Conservation (phyloP, 306 rosid genomes). For the Castanospermum australe region DNA sequence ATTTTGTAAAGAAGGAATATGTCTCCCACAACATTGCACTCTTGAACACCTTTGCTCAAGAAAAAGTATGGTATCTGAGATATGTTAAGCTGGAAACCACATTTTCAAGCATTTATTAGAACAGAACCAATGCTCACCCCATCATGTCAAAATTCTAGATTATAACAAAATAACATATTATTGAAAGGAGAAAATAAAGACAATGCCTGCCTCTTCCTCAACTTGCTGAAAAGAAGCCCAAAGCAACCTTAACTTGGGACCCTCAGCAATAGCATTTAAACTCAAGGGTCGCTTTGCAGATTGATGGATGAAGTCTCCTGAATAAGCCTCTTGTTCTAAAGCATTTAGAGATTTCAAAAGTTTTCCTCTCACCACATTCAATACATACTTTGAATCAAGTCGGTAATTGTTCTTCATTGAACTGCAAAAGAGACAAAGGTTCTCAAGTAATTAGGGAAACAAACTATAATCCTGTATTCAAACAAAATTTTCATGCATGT, state of each 20-base stretch:
- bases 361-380: slow-evolving; percentile 69
- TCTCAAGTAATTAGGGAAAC: slow-evolving; percentile 32
- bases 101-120: slow-evolving; percentile 15
- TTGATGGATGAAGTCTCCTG: slow-evolving; percentile 50
- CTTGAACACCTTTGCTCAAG: background rate
- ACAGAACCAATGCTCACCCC: slow-evolving; percentile 5
- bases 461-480: slow-evolving; percentile 1
- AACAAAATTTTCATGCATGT: slow-evolving; percentile 14
- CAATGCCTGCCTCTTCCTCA: slow-evolving; percentile 80
- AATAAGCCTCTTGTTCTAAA: slow-evolving; percentile 52
- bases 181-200: slow-evolving; percentile 31
- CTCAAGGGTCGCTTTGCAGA: slow-evolving; percentile 59
- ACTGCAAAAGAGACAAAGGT: slow-evolving; percentile 49
- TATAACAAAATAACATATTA: slow-evolving; percentile 8
- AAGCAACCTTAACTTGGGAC: slow-evolving; percentile 82
- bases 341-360: slow-evolving; percentile 68
- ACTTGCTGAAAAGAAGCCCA: slow-evolving; percentile 77
- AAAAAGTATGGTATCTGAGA: background rate
- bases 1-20: background rate
- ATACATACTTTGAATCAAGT: slow-evolving; percentile 52
- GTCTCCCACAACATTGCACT: slow-evolving; percentile 7
- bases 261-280: slow-evolving; percentile 83
- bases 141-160: slow-evolving; percentile 9
- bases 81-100: slow-evolving; percentile 8
- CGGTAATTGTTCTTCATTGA: slow-evolving; percentile 37